Conservation (phyloP, 352 stramenopile species). For the Phytophthora citricola region DNA sequence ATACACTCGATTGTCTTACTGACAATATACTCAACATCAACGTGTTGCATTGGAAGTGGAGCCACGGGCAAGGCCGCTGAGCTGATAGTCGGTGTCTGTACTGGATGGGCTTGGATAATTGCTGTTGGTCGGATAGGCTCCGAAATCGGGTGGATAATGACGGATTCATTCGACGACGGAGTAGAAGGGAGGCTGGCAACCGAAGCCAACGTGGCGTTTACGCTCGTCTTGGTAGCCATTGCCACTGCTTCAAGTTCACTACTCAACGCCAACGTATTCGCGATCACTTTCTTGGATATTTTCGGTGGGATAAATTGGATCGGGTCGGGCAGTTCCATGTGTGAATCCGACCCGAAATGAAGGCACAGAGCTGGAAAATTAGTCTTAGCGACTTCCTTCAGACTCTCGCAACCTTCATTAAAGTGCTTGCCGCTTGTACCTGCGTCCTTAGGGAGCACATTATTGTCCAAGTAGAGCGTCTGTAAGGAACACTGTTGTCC, state of each 20-base stretch:
- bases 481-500: constrained; percentile 29
- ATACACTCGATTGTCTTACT: constrained; percentile 72
- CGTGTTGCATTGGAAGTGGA: constrained; percentile 38
- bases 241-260: constrained; percentile 26
- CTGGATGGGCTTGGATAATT: constrained; percentile 19
- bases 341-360: constrained; percentile 18
- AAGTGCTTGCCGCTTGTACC: constrained; percentile 4
- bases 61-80: constrained; percentile 7
- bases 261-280: constrained; percentile 1
- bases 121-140: constrained; percentile 10
- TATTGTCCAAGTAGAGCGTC: constrained; percentile 24
- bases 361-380: constrained; percentile 28
- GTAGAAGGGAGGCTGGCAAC: constrained; percentile 13
- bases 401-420: constrained; percentile 10
- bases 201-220: constrained; percentile 31
- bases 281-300: not conserved
- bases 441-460: constrained; percentile 1
- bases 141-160: constrained; percentile 14
- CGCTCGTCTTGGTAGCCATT: constrained; percentile 27
- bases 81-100: constrained; percentile 14
- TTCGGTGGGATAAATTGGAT: not conserved
- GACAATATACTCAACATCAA: constrained; percentile 71
- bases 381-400: constrained; percentile 19
- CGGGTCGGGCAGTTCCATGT: not conserved
- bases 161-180: constrained; percentile 4